Conservation (phyloP, 805 yeast genomes). For the Dipodascopsis tothii region DNA sequence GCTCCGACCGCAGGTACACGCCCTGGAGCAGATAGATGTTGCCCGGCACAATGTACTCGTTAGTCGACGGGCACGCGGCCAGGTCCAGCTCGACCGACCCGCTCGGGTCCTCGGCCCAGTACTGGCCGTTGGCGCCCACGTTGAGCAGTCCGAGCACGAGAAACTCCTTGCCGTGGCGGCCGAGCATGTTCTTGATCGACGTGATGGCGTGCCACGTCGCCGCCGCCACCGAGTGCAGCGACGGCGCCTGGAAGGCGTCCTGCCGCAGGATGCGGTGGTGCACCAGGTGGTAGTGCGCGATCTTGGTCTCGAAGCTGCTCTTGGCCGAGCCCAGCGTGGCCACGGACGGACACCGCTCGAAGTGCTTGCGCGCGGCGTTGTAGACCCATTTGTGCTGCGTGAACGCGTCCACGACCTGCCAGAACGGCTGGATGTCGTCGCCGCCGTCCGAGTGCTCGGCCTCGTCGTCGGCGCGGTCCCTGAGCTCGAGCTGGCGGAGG, state of each 20-base stretch:
- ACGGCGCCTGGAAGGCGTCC: constrained; percentile 57
- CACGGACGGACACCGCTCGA: constrained; percentile 17
- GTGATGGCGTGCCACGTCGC: constrained; percentile 41
- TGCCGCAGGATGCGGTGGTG: constrained; percentile 68
- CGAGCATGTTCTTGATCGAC: constrained; percentile 73
- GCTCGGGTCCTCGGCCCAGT: constrained; percentile 72
- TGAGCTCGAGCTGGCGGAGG: neutral
- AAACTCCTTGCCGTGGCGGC: constrained; percentile 72
- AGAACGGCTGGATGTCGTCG: constrained; percentile 41
- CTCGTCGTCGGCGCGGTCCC: neutral
- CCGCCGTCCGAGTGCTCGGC: constrained; percentile 1
- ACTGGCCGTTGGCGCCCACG: constrained; percentile 55
- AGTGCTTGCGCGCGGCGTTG: constrained; percentile 43
- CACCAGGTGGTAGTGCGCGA: constrained; percentile 52
- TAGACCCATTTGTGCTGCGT: constrained; percentile 60
- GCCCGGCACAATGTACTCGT: constrained; percentile 62
- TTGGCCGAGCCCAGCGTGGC: constrained; percentile 24
- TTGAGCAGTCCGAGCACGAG: constrained; percentile 70
- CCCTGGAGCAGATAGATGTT: constrained; percentile 80
- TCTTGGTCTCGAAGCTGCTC: constrained; percentile 25
- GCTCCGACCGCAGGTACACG: constrained; percentile 50
- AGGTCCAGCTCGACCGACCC: constrained; percentile 63
- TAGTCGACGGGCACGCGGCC: constrained; percentile 35
- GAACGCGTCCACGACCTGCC: constrained; percentile 55
- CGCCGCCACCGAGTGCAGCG: constrained; percentile 33